These are phyloP conservation scores for Trametes cingulata DNA, from an alignment of 768 basidiomycete genomes.

Conservation along the genomic window DNA sequence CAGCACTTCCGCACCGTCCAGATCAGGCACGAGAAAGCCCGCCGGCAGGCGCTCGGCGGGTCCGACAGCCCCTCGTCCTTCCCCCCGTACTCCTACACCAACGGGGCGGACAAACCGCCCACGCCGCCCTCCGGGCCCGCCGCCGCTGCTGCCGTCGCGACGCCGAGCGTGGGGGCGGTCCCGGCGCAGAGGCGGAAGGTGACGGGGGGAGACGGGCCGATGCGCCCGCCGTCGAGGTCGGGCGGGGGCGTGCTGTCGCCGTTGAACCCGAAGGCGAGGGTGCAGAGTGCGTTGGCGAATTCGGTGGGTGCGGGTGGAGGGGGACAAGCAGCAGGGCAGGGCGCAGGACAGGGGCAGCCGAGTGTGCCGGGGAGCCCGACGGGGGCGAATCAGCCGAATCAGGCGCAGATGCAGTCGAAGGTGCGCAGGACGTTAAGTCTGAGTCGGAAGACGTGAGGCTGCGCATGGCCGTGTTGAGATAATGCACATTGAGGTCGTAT, in stretches of 20 bases:
- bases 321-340: not conserved
- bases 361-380: conserved; percentile 33
- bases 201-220: conserved; percentile 46
- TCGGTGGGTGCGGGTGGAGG: not conserved
- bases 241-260: conserved; percentile 57
- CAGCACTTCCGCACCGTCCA: conserved; percentile 91
- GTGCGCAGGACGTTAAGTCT: conserved; percentile 46
- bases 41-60: conserved; percentile 69
- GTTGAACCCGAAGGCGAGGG: conserved; percentile 68
- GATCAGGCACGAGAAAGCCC: conserved; percentile 87
- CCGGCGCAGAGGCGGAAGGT: conserved; percentile 60
- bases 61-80: conserved; percentile 56
- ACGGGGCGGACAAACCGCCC: conserved; percentile 42
- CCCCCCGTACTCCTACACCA: conserved; percentile 42
- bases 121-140: conserved; percentile 24
- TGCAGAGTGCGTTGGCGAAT: conserved; percentile 41
- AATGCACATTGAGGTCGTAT: not conserved
- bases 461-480: not conserved
- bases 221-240: conserved; percentile 32
- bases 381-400: not conserved
- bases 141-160: conserved; percentile 4
- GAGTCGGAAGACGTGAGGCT: conserved; percentile 33
- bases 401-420: conserved; percentile 37
- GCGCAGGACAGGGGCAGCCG: conserved; percentile 33
- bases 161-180: conserved; percentile 21